These are phyloP conservation scores for Mycosarcoma mackinlayi DNA, from an alignment of 1,284 basidiomycete species.

Conservation along the genomic window DNA sequence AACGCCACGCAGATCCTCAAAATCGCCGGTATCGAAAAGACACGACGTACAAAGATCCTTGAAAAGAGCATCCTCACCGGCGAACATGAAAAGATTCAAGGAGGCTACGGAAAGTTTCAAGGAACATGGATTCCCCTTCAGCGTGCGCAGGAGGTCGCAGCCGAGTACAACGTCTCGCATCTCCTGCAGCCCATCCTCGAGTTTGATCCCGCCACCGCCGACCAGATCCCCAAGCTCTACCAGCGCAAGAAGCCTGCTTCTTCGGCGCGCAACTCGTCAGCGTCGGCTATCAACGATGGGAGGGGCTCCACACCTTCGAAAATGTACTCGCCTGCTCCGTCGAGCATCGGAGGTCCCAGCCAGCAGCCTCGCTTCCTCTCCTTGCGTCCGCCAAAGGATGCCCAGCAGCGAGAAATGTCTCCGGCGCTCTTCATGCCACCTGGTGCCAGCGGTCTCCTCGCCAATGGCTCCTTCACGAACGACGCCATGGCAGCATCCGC, in stretches of 20 bases:
- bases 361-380: slow-evolving; percentile 62
- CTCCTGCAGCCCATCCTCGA: slow-evolving; percentile 65
- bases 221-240: slow-evolving; percentile 55
- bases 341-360: slow-evolving; percentile 45
- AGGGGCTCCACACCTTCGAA: slow-evolving; percentile 29
- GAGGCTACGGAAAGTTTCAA: slow-evolving; percentile 99
- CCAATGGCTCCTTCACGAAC: slow-evolving; percentile 19
- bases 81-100: slow-evolving; percentile 98
- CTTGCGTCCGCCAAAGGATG: slow-evolving; percentile 51
- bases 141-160: slow-evolving; percentile 64
- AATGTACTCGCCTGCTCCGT: slow-evolving; percentile 34
- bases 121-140: slow-evolving; percentile 82
- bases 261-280: slow-evolving; percentile 53
- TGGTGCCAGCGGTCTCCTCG: slow-evolving; percentile 47
- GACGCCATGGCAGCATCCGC: slow-evolving; percentile 5
- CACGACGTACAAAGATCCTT: slow-evolving; percentile 92
- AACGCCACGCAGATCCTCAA: slow-evolving; percentile 99
- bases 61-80: slow-evolving; percentile 97
- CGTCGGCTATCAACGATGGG: slow-evolving; percentile 40
- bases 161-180: slow-evolving; percentile 65
- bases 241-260: slow-evolving; percentile 48
- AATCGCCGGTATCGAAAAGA: slow-evolving; percentile 97
- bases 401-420: slow-evolving; percentile 38
- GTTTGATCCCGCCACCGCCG: slow-evolving; percentile 62
- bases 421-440: slow-evolving; percentile 50